Base-by-base conservation (phyloP, 1,139 yeast species). In the Suhomyces taliae region DNA sequence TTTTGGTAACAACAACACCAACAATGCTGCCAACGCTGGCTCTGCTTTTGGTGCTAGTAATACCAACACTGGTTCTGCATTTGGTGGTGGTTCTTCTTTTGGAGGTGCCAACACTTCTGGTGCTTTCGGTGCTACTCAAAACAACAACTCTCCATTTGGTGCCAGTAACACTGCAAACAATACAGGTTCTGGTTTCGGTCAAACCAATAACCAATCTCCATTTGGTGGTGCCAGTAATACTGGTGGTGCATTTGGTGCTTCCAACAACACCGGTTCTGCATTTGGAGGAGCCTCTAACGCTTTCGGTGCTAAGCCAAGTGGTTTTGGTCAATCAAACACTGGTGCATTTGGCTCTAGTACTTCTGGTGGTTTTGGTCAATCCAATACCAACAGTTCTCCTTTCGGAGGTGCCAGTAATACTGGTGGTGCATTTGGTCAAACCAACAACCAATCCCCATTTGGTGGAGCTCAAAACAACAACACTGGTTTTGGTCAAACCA, bases 1-100 rank as follows among this genome's bases (percentile, higher is more conserved):
- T 10, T 64, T 63, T 40, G 72, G 76, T 15, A 67, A 53, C 46
- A 51, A 54, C 48, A 43, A 56, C 40, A 61, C 59, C 34, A 52
- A 59, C 9, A 14, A 14, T 14, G 49, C 52, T n/a, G 48, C 48
- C 40, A 44, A 54, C 12, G 44, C 60, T 8, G 32, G 32, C 32
- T 48, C 60, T 26, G 60, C 64, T 2, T 53, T 60, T 37, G 67
- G 66, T 37, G 61, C 59, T 42, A 56, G 58, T 39, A 61, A 29
- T 12, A 40, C 27, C 26, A 41, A 27, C 34, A 61, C 45, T 29
- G 44, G 61, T 56, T 4, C 7, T 11, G 32, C 11, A 2, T 29
- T 29, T 29, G 44, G 53, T 56, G 44, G 53, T 56, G 39, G 26
- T 10, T 46, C 59, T 34, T 52, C 58, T 50, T 58, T 59, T 54